Percentiles rank a stretch among this genome's conserved stretches.
phyloP scores from a whole-genome alignment of 306 rosid genomes.

The Prunus kanzakura region DNA sequence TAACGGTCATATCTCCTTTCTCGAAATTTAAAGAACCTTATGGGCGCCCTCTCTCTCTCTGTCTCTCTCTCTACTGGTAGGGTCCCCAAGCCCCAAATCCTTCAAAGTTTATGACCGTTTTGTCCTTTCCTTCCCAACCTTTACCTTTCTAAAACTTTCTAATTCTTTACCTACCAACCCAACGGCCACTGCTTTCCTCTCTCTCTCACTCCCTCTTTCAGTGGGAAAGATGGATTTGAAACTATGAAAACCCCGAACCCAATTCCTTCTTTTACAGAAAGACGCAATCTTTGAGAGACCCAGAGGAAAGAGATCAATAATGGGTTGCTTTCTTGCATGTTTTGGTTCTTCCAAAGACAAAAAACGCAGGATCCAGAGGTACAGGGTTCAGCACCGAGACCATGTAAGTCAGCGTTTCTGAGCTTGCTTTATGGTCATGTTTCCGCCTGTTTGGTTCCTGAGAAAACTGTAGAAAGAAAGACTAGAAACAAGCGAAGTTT shows the following conservation, averaged over 20 bases:
- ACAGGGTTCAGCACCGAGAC: constrained; percentile 41
- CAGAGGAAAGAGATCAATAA: constrained; percentile 26
- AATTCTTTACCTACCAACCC: constrained; percentile 11
- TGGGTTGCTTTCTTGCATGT: constrained; percentile 83
- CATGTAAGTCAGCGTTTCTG: constrained; percentile 27
- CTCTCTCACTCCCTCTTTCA: neutral
- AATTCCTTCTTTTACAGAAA: neutral
- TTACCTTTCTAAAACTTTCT: neutral
- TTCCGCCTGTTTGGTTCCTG: constrained; percentile 1
- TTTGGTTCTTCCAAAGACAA: constrained; percentile 71
- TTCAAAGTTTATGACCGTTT: constrained; percentile 45
- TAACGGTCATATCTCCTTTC: constrained; percentile 57
- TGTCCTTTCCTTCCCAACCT: constrained; percentile 27
- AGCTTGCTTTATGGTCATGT: neutral
- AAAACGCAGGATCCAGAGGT: constrained; percentile 36
- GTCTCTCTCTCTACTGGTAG: neutral
- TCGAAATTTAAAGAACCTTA: neutral
- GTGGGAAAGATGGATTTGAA: constrained; percentile 5
- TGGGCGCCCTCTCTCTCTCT: neutral
- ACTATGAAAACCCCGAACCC: constrained; percentile 28
- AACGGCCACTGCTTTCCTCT: constrained; percentile 9
- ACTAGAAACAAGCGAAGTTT: neutral
- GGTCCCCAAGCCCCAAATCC: constrained; percentile 9
- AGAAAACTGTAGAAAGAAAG: constrained; percentile 2
- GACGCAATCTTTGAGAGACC: constrained; percentile 20